Percentiles rank a stretch among this genome's conserved stretches.
These are phyloP conservation scores for Hibiscus syriacus DNA, from an alignment of 345 rosid genomes.

Conservation along the genomic window DNA sequence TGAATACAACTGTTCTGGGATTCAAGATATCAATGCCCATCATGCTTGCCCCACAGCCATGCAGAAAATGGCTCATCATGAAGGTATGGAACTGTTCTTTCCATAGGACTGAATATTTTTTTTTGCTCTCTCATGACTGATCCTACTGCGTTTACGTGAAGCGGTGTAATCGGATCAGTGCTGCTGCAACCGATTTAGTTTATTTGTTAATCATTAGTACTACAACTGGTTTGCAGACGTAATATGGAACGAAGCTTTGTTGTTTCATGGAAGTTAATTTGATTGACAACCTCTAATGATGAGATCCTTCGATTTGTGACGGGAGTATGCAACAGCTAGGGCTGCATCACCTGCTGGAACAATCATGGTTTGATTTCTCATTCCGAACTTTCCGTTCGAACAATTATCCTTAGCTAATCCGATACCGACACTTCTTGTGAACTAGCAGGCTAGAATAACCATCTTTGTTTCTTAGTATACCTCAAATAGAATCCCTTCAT, in stretches of 20 bases:
- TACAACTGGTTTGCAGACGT: too few relatives aligned
- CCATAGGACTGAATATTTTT: not conserved
- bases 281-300: too few relatives aligned
- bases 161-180: not conserved
- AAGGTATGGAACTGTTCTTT: conserved; percentile 30
- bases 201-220: too few relatives aligned
- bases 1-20: conserved; percentile 61
- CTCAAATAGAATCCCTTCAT: not conserved
- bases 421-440: too few relatives aligned
- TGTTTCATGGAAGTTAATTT: too few relatives aligned
- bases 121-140: not conserved
- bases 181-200: too few relatives aligned
- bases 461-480: too few relatives aligned
- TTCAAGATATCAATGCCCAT: conserved; percentile 87
- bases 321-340: conserved; percentile 89
- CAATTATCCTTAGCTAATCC: too few relatives aligned
- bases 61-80: conserved; percentile 94
- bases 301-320: conserved; percentile 17
- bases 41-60: conserved; percentile 90
- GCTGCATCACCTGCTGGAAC: conserved; percentile 85
- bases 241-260: not conserved
- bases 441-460: too few relatives aligned
- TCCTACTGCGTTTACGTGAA: not conserved
- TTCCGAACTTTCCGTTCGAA: not conserved
- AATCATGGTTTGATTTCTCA: conserved; percentile 51